These are phyloP conservation scores for Cystofilobasidium capitatum DNA, from an alignment of 768 basidiomycete species.

Conservation along the genomic window DNA sequence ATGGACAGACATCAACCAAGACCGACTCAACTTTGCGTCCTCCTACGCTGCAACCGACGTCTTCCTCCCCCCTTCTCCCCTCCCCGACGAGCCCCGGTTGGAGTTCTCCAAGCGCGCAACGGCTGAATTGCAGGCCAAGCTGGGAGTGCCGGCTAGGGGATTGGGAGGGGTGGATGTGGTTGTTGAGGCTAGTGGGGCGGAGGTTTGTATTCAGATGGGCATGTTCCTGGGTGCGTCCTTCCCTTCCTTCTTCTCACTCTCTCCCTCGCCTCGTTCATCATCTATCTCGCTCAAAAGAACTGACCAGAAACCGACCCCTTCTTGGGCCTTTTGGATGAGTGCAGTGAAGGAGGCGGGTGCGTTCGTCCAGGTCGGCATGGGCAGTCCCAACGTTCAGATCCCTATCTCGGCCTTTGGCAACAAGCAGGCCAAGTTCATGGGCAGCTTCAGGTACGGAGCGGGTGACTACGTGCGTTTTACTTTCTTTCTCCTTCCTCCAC, in stretches of 20 bases:
- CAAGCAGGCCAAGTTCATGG: slow-evolving; percentile 73
- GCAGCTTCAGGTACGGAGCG: slow-evolving; percentile 80
- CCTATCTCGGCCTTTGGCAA: slow-evolving; percentile 59
- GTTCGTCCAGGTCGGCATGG: slow-evolving; percentile 60
- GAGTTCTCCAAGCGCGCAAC: slow-evolving; percentile 68
- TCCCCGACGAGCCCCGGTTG: slow-evolving; percentile 57
- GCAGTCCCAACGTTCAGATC: slow-evolving; percentile 61
- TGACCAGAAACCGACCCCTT: not conserved
- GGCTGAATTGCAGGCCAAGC: slow-evolving; percentile 52
- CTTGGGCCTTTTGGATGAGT: not conserved
- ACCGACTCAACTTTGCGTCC: slow-evolving; percentile 77
- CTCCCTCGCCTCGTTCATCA: slow-evolving; percentile 16
- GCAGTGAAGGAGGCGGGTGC: slow-evolving; percentile 20
- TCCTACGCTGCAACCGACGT: slow-evolving; percentile 69
- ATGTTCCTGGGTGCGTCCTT: slow-evolving; percentile 46
- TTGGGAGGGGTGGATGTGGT: slow-evolving; percentile 67
- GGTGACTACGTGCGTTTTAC: slow-evolving; percentile 55
- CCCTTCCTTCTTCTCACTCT: slow-evolving; percentile 52
- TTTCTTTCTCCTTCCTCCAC: not conserved
- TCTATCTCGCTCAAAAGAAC: no score
- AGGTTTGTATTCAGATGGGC: slow-evolving; percentile 81
- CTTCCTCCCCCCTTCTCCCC: slow-evolving; percentile 50
- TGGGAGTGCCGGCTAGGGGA: slow-evolving; percentile 65
- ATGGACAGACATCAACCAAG: slow-evolving; percentile 44
- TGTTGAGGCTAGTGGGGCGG: slow-evolving; percentile 85